Conservation (phyloP, 345 rosid species). For the Eucalyptus cloeziana region DNA sequence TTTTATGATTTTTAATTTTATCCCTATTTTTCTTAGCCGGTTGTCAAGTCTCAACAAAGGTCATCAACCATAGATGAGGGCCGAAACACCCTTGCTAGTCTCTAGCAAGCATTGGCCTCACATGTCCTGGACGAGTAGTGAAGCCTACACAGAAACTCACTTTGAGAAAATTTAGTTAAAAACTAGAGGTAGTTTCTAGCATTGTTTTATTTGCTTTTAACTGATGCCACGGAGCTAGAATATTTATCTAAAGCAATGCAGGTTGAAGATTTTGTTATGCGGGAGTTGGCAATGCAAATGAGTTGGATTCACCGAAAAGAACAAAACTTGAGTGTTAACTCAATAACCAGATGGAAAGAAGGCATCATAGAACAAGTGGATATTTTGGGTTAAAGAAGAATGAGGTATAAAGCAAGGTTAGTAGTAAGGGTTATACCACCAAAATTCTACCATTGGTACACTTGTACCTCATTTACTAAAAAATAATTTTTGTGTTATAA, state of each 20-base stretch:
- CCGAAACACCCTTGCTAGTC: neutral
- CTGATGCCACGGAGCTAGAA: neutral
- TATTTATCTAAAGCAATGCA: neutral
- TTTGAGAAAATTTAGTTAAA: neutral
- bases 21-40: neutral
- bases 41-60: neutral
- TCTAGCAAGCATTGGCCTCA: neutral
- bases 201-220: neutral
- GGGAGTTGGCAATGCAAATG: neutral
- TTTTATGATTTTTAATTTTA: neutral
- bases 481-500: neutral
- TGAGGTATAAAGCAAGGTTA: neutral
- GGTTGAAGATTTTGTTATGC: neutral
- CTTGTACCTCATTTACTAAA: too few species aligned
- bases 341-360: neutral
- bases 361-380: too few species aligned
- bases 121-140: fast-evolving
- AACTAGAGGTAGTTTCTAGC: neutral
- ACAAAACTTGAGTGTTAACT: neutral
- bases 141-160: fast-evolving
- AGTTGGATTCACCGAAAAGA: neutral
- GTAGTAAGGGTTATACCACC: neutral
- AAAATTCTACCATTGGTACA: too few species aligned
- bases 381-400: neutral
- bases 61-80: neutral